Conservation (phyloP, 768 basidiomycete genomes). For the Mycena venus region DNA sequence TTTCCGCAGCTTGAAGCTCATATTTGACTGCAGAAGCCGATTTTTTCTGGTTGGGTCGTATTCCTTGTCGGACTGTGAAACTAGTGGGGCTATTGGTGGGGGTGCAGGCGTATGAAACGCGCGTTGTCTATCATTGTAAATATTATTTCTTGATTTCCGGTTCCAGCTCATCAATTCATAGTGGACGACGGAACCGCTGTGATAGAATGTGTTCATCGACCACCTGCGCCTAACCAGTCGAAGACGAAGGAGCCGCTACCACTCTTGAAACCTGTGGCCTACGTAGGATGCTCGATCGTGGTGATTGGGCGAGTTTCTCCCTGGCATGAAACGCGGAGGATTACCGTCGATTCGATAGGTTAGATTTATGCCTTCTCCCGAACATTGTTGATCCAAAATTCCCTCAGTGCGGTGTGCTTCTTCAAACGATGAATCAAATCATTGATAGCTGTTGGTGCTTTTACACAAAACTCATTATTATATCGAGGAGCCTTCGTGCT, state of each 20-base stretch:
- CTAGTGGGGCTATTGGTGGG: slow-evolving; percentile 78
- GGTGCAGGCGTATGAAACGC: slow-evolving; percentile 69
- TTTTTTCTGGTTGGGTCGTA: slow-evolving; percentile 79
- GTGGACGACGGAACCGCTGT: slow-evolving; percentile 86
- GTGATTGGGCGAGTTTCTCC: slow-evolving; percentile 32
- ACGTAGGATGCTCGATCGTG: slow-evolving; percentile 22
- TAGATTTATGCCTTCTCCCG: slow-evolving; percentile 29
- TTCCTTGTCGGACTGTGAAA: slow-evolving; percentile 76
- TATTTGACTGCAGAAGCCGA: slow-evolving; percentile 58
- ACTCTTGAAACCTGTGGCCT: slow-evolving; percentile 16
- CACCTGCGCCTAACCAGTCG: slow-evolving; percentile 40
- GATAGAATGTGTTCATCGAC: slow-evolving; percentile 73
- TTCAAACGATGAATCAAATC: slow-evolving; percentile 70
- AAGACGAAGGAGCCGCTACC: slow-evolving; percentile 26
- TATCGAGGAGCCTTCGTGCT: slow-evolving; percentile 60
- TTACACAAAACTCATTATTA: slow-evolving; percentile 70
- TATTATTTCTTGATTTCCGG: neutral
- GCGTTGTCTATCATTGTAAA: slow-evolving; percentile 71
- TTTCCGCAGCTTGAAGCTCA: slow-evolving; percentile 6
- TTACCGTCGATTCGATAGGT: slow-evolving; percentile 65
- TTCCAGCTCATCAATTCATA: slow-evolving; percentile 40
- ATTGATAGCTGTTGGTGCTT: slow-evolving; percentile 64
- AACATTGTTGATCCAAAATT: neutral
- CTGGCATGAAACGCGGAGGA: slow-evolving; percentile 13
- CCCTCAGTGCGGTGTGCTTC: slow-evolving; percentile 60